Conservation (phyloP, 116 monocot genomes). For the Papilionanthe hybrid region DNA sequence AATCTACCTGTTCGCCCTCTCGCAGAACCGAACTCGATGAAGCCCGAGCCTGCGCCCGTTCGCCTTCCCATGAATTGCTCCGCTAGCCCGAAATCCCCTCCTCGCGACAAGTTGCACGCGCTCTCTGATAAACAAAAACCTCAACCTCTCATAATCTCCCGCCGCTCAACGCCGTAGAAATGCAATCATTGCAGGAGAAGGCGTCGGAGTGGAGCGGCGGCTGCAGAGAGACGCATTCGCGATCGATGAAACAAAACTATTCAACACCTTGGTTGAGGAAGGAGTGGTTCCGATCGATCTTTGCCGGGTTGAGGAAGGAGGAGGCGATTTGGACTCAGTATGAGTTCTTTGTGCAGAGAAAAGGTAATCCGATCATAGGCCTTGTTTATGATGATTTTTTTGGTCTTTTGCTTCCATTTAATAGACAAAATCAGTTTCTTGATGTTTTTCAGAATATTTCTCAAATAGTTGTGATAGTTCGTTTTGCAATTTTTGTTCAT, state of each 20-base stretch:
- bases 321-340: slow-evolving; percentile 92
- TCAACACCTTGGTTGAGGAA: slow-evolving; percentile 74
- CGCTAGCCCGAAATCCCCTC: too few species aligned
- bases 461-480: neutral
- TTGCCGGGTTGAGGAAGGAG: slow-evolving; percentile 77
- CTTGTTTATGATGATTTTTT: neutral
- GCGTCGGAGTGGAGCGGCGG: slow-evolving; percentile 91
- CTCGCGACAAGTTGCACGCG: too few species aligned
- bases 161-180: neutral
- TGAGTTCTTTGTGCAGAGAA: slow-evolving; percentile 95
- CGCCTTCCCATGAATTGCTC: too few species aligned
- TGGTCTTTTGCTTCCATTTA: neutral
- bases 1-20: too few species aligned
- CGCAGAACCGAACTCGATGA: too few species aligned
- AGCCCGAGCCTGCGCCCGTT: too few species aligned
- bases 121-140: neutral
- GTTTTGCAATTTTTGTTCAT: too few species aligned
- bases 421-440: too few species aligned
- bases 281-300: slow-evolving; percentile 89
- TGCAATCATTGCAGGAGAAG: slow-evolving; percentile 92
- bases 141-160: neutral
- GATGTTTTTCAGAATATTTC: too few species aligned
- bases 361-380: slow-evolving; percentile 36
- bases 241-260: slow-evolving; percentile 83
- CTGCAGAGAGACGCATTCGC: slow-evolving; percentile 76